Evolutionary conservation across 2,329 filamentous ascomycete species (phyloP).

Genomic region (Aspergillus sojae): DNA sequence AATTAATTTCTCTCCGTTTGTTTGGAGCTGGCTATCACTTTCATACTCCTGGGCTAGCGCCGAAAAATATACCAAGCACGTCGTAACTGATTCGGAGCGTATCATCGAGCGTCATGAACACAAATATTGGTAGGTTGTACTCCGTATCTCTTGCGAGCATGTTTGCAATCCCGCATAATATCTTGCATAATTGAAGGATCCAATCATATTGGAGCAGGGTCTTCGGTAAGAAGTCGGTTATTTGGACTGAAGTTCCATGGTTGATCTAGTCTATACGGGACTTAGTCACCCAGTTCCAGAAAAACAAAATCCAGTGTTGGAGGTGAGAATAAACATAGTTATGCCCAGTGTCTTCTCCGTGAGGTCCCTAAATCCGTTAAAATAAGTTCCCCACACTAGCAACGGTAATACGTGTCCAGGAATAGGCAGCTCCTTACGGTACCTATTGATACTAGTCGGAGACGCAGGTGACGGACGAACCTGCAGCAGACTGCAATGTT

Average conservation of each 20-base stretch:
- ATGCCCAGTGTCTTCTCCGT: background rate
- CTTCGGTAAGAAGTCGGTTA: background rate
- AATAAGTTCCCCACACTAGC: background rate
- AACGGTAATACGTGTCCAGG: background rate
- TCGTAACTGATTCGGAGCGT: background rate
- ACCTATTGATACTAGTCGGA: background rate
- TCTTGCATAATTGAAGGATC: no score
- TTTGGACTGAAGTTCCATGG: background rate
- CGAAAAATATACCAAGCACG: background rate
- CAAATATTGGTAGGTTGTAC: background rate
- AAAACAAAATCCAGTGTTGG: background rate
- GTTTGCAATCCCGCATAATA: background rate
- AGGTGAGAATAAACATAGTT: background rate
- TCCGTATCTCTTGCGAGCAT: background rate
- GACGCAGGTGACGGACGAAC: background rate
- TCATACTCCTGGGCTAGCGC: background rate
- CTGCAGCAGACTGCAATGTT: constrained; percentile 10
- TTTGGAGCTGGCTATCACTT: background rate
- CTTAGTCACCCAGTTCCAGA: background rate
- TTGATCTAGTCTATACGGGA: background rate
- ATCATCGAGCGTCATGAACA: background rate
- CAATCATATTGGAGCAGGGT: no score
- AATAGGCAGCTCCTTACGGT: background rate
- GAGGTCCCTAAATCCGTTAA: background rate
- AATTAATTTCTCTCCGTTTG: background rate